These are phyloP conservation scores for Chalciporus pseudorubinellus DNA, from an alignment of 768 basidiomycete genomes.

Conservation along the genomic window DNA sequence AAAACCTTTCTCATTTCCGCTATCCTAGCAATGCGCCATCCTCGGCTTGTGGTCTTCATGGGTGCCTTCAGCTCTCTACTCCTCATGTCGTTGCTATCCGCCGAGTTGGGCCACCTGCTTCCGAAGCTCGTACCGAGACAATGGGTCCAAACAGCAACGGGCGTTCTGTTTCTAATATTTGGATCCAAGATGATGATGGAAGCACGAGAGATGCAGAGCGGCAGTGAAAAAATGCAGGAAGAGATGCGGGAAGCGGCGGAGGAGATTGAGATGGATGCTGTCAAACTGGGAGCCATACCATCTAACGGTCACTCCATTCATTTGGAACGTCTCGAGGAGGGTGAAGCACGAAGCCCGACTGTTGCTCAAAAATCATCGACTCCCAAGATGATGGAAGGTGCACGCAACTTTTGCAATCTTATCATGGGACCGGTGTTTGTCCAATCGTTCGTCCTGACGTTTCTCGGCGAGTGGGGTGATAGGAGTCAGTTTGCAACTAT, in stretches of 20 bases:
- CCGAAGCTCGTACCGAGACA: conserved; percentile 72
- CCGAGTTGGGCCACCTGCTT: conserved; percentile 89
- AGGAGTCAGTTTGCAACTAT: conserved; percentile 97
- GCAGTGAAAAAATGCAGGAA: conserved; percentile 81
- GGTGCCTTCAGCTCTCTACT: conserved; percentile 88
- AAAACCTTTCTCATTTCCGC: conserved; percentile 90
- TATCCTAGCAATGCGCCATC: conserved; percentile 90
- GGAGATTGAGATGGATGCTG: conserved; percentile 85
- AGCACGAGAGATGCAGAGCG: conserved; percentile 73
- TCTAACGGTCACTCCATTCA: conserved; percentile 49
- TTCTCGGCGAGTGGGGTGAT: conserved; percentile 99
- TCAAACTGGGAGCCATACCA: conserved; percentile 33
- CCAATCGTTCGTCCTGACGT: conserved; percentile 91
- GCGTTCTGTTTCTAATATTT: conserved; percentile 85
- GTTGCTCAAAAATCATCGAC: conserved; percentile 17
- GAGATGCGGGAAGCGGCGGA: conserved; percentile 97
- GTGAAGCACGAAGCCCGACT: conserved; percentile 30
- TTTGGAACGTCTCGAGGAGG: conserved; percentile 77
- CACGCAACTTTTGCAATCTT: conserved; percentile 78
- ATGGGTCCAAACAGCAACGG: conserved; percentile 73
- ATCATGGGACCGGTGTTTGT: conserved; percentile 92
- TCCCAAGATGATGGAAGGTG: conserved; percentile 50
- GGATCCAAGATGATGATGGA: conserved; percentile 89
- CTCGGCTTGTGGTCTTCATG: conserved; percentile 78
- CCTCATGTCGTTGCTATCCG: conserved; percentile 92